Evolutionary conservation across 2,329 filamentous ascomycete species (phyloP).

Genomic region (Cryphonectria parasitica): DNA sequence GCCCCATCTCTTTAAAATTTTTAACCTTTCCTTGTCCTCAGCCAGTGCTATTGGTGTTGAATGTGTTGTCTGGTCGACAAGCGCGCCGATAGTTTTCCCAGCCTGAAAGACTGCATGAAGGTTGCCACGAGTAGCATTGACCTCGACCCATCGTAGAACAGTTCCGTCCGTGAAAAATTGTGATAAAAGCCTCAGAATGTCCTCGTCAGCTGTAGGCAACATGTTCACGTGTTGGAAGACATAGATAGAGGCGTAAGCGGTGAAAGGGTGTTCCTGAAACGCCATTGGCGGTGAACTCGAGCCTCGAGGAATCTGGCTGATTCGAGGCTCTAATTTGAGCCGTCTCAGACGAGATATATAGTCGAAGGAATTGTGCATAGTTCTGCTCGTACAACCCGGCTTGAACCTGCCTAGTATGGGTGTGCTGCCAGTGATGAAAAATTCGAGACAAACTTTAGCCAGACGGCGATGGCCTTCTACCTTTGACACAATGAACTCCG

Average conservation of each 20-base stretch:
- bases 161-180: slow-evolving; percentile 30
- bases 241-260: slow-evolving; percentile 32
- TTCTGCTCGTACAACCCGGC: neutral
- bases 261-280: slow-evolving; percentile 19
- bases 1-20: slow-evolving; percentile 34
- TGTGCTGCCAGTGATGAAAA: slow-evolving; percentile 22
- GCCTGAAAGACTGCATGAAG: slow-evolving; percentile 33
- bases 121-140: slow-evolving; percentile 26
- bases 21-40: slow-evolving; percentile 22
- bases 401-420: neutral
- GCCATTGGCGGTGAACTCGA: neutral
- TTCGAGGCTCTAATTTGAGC: neutral
- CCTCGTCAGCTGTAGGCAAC: slow-evolving; percentile 26
- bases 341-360: neutral
- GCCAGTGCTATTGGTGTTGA: no score
- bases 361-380: neutral
- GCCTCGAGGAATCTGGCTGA: neutral
- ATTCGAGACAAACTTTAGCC: slow-evolving; percentile 35
- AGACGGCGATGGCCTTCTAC: slow-evolving; percentile 33
- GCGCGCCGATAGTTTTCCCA: slow-evolving; percentile 32
- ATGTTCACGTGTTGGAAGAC: slow-evolving; percentile 34
- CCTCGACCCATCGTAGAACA: slow-evolving; percentile 34
- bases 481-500: slow-evolving; percentile 35
- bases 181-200: slow-evolving; percentile 28
- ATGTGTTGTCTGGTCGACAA: no score